Evolutionary conservation across 345 rosid species (phyloP).

Genomic region (Leavenworthia alabamica): DNA sequence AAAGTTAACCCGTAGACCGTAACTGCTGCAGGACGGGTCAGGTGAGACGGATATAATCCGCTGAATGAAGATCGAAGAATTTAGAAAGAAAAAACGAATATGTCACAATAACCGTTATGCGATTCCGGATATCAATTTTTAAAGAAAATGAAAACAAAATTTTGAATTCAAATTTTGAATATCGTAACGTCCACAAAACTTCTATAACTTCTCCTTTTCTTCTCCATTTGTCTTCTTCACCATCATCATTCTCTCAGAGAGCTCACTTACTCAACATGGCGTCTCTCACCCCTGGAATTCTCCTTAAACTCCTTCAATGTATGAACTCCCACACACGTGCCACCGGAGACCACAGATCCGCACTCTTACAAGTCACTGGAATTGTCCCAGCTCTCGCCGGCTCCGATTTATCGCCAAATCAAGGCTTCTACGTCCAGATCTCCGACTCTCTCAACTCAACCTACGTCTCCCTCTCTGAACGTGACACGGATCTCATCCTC

Average conservation of each 20-base stretch:
- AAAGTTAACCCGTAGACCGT: no score
- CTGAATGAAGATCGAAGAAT: no score
- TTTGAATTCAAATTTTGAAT: slow-evolving; percentile 36
- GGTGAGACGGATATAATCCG: no score
- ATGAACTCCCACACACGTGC: slow-evolving; percentile 77
- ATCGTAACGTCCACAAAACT: slow-evolving; percentile 41
- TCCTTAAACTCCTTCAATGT: slow-evolving; percentile 79
- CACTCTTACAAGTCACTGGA: slow-evolving; percentile 85
- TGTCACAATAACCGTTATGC: neutral
- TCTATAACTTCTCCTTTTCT: slow-evolving; percentile 5
- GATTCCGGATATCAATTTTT: neutral
- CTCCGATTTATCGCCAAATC: slow-evolving; percentile 88
- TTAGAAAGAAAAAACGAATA: no score
- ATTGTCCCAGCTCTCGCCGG: slow-evolving; percentile 93
- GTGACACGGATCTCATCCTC: slow-evolving; percentile 83
- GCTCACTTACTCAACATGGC: slow-evolving; percentile 41
- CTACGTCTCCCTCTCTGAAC: slow-evolving; percentile 91
- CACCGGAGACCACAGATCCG: slow-evolving; percentile 90
- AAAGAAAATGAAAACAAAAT: neutral
- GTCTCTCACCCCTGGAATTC: slow-evolving; percentile 71
- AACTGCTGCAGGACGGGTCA: no score
- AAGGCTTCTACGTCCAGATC: slow-evolving; percentile 92
- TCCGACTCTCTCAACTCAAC: slow-evolving; percentile 95
- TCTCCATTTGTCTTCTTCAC: neutral
- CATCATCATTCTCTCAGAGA: neutral